Evolutionary conservation across 108 stramenopile species (phyloP), one percentile per base, ranked within the genome.

Genomic region (Discostella pseudostelligera): DNA sequence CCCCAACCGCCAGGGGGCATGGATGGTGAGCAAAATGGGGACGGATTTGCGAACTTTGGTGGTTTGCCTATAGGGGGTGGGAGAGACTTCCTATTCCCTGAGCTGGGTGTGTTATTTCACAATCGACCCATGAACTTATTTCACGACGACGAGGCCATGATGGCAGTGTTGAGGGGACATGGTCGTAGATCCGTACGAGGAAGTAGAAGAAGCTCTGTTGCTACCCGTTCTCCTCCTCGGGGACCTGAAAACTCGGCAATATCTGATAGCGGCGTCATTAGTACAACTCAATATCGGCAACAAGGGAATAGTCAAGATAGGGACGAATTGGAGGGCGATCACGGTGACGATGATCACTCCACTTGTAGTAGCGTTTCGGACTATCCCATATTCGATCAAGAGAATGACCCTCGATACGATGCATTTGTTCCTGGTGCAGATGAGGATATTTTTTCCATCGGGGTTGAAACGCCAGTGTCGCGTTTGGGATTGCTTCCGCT

Each of bases 341-440:
- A 17, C 21, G 48, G 42, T 28, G 51, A 61, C 32, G 69, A 70
- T n/a, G 69, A 70, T 43, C 19, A 49, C 54, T 55, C 39, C 14
- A 55, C 19, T 49, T 60, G 49, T 48, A 70, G 69, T 40, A 70
- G 59, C n/a, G 50, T 70, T 11, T 70, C 69, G 26, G 69, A 70
- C 55, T 48, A 60, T 16, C 14, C 35, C 20, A 37, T 59, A 19
- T 44, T 70, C 4, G 59, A 61, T 20, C 51, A 25, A 4, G 60
- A 60, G 19, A 49, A 61, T 55, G 69, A 70, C 22, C 69, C 69
- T 14, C 59, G 39, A 1, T 62, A 55, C 29, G 69, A 70, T 26
- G 69, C 69, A 32, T 70, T 70, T 46, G 42, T 67, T 8, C 66
- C 66, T 12, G 29, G 66, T 35, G 83, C 88, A 6, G 49, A 50